These are phyloP conservation scores for Chenopodium quinoa DNA, from an alignment of 148 eudicot species.

Conservation along the genomic window DNA sequence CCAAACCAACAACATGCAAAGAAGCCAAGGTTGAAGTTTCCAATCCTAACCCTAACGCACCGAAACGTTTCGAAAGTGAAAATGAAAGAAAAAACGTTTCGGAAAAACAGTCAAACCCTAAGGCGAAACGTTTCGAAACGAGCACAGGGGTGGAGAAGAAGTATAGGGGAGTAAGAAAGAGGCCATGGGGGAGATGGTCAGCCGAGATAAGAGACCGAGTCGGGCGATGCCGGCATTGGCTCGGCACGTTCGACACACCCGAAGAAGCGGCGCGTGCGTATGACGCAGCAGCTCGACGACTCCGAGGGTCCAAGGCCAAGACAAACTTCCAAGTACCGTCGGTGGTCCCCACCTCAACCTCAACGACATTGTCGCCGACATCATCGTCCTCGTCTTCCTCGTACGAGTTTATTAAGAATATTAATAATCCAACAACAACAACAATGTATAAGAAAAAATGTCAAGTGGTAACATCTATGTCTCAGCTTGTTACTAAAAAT, in stretches of 20 bases:
- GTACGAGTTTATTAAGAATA: not conserved
- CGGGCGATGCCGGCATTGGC: slow-evolving; percentile 88
- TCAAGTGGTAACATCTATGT: slow-evolving; percentile 59
- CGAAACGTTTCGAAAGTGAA: slow-evolving; percentile 16
- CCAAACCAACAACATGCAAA: not conserved
- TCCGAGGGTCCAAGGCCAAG: slow-evolving; percentile 64
- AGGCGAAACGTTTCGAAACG: slow-evolving; percentile 17
- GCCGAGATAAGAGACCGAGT: slow-evolving; percentile 88
- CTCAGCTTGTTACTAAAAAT: slow-evolving; percentile 47
- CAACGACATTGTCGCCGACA: not conserved
- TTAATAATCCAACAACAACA: not conserved
- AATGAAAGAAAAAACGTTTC: not conserved
- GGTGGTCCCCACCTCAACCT: slow-evolving; percentile 26
- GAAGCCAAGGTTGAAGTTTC: not conserved
- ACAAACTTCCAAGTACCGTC: slow-evolving; percentile 66
- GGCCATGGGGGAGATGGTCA: slow-evolving; percentile 97
- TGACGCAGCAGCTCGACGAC: slow-evolving; percentile 74
- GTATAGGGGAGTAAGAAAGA: slow-evolving; percentile 74
- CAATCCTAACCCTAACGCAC: not conserved
- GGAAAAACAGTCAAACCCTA: not conserved
- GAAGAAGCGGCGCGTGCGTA: slow-evolving; percentile 89
- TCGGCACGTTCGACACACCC: slow-evolving; percentile 82
- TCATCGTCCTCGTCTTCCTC: slow-evolving; percentile 33
- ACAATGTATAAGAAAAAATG: slow-evolving; percentile 29
- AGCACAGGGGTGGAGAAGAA: slow-evolving; percentile 28